Evolutionary conservation across 2,329 filamentous ascomycete genomes (phyloP), one percentile per base, ranked within the genome.

Genomic region (Teratosphaeria gauchensis): DNA sequence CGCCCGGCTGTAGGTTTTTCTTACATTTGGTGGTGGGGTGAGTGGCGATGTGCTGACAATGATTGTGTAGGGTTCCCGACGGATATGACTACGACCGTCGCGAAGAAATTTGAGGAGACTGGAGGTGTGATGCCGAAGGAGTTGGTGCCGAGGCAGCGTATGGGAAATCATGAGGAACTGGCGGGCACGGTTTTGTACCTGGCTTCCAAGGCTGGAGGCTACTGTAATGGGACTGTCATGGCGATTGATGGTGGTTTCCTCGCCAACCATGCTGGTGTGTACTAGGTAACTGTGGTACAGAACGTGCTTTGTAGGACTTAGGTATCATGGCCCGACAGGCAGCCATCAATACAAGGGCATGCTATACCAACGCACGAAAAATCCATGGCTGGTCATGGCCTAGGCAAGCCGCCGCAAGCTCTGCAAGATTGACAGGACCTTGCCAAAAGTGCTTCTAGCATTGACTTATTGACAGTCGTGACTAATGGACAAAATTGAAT

Each of bases 171-270:
- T 9, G 76, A 79, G 48, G 80, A 83, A 61, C 72, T 82, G 33
- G 76, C 75, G 0, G 79, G 77, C 14, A 71, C 80, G 16, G 72
- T 80, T 1, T 59, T 82, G 42, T 83, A 80, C 60, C 68, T 83
- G 56, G 75, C 80, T 9, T 75, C 77, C 2, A 78, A 77, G 48
- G 76, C 76, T 5, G 80, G 79, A 1, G 74, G 73, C 12, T 84
- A 83, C 68, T 72, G 79, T 55, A 84, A 84, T 68, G 82, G 82
- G 0, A 76, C 72, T 57, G 72, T 80, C 16, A 74, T 79, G 56
- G 67, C 82, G 1, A 73, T 75, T 7, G 77, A 80, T 69, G 77
- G 77, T 1, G 77, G 77, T 5, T 69, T 76, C 56, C 57, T 71
- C 55, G 60, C 66, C 46, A 69, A 69, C 53, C 67, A 70, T 61